These are phyloP conservation scores for Cryphonectria carpinicola DNA, from an alignment of 2,329 filamentous ascomycete genomes.

Conservation along the genomic window DNA sequence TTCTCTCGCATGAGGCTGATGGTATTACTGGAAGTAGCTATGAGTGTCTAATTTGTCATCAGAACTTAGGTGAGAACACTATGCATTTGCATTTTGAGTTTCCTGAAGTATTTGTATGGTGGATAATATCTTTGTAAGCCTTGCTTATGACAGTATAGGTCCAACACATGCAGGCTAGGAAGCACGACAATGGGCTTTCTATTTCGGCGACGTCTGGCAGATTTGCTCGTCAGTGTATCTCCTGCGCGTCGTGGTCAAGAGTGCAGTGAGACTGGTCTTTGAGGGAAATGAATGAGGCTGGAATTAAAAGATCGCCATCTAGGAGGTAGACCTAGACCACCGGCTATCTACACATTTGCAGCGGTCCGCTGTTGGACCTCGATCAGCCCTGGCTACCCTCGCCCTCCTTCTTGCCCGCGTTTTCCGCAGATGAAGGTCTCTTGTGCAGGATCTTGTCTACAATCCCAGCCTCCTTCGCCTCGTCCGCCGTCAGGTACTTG, in stretches of 20 bases:
- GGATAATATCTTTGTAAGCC: background rate
- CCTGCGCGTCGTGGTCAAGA: background rate
- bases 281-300: slow-evolving; percentile 6
- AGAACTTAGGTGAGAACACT: background rate
- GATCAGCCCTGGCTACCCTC: slow-evolving; percentile 6
- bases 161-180: background rate
- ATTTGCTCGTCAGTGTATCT: too few relatives aligned
- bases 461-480: slow-evolving; percentile 88
- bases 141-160: background rate
- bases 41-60: background rate
- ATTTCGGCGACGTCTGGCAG: background rate
- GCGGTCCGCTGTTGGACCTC: background rate
- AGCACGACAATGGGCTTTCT: background rate
- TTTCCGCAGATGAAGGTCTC: slow-evolving; percentile 43
- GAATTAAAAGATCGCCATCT: background rate
- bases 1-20: background rate
- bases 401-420: slow-evolving; percentile 19
- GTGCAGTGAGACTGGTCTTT: slow-evolving; percentile 1
- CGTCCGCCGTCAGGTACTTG: slow-evolving; percentile 86
- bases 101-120: background rate
- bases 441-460: slow-evolving; percentile 84
- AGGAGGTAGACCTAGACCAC: background rate
- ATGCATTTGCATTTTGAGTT: background rate
- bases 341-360: background rate
- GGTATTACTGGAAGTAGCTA: background rate